A percentile compares a stretch with the other conserved stretches of the same genome.
These are phyloP conservation scores for Elasticomyces elasticus DNA, from an alignment of 495 filamentous ascomycete species.

Conservation along the genomic window DNA sequence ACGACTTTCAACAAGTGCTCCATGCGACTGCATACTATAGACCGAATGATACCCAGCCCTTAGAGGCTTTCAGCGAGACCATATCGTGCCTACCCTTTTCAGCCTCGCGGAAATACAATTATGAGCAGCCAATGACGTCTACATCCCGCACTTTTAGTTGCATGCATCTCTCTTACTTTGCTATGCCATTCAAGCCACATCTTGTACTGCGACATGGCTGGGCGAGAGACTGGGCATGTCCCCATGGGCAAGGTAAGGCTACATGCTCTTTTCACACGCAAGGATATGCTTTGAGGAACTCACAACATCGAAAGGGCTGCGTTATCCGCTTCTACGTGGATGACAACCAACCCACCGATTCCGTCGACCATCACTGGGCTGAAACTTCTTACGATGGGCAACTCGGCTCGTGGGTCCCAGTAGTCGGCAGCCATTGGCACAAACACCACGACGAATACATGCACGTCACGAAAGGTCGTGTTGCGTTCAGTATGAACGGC, in stretches of 20 bases:
- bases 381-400: background rate
- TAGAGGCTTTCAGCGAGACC: background rate
- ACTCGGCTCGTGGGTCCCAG: background rate
- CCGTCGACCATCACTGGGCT: background rate
- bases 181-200: no score
- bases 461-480: background rate
- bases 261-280: no score
- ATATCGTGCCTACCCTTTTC: background rate
- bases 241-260: background rate
- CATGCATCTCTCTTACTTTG: no score
- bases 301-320: background rate
- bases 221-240: background rate
- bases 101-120: no score
- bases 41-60: background rate
- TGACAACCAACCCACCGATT: background rate
- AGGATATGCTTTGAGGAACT: no score
- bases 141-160: no score
- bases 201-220: no score
- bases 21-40: background rate
- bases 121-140: no score
- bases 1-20: constrained; percentile 6
- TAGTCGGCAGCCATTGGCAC: background rate
- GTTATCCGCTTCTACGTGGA: background rate
- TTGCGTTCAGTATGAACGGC: background rate
- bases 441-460: background rate